Evolutionary conservation across 768 basidiomycete genomes (phyloP).

Genomic region (Pulveroboletus frians): DNA sequence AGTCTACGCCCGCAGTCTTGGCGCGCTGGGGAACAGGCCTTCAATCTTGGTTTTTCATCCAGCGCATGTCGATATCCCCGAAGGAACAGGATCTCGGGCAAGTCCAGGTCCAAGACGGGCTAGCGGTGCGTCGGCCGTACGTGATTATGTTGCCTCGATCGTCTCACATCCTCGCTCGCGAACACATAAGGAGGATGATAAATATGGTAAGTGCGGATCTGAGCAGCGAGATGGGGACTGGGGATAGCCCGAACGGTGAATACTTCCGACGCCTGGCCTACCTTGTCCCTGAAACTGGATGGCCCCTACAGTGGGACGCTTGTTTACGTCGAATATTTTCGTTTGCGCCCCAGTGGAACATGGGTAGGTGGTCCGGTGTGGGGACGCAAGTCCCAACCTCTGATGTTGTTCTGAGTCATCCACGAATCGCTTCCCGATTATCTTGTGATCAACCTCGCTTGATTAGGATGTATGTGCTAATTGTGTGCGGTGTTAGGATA

Average conservation of each 20-base stretch:
- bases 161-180: not conserved
- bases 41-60: not conserved
- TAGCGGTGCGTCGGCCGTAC: constrained; percentile 5
- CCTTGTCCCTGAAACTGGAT: not conserved
- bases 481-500: constrained; percentile 82
- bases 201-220: constrained; percentile 4
- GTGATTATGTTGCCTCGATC: constrained; percentile 4
- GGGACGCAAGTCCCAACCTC: not conserved
- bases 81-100: not conserved
- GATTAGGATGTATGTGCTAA: constrained; percentile 91
- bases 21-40: not conserved
- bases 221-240: not conserved
- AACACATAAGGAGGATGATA: not conserved
- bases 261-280: not conserved
- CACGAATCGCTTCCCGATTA: constrained; percentile 49
- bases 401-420: not conserved
- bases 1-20: not conserved
- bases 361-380: not conserved
- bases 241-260: constrained; percentile 1
- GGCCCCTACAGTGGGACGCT: not conserved
- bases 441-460: constrained; percentile 96
- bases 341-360: not conserved
- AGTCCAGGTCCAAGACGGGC: not conserved
- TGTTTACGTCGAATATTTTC: not conserved
- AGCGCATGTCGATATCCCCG: constrained; percentile 3